These are phyloP conservation scores for Oryza glaberrima DNA, from an alignment of 176 grass and related monocot genomes.

Conservation along the genomic window DNA sequence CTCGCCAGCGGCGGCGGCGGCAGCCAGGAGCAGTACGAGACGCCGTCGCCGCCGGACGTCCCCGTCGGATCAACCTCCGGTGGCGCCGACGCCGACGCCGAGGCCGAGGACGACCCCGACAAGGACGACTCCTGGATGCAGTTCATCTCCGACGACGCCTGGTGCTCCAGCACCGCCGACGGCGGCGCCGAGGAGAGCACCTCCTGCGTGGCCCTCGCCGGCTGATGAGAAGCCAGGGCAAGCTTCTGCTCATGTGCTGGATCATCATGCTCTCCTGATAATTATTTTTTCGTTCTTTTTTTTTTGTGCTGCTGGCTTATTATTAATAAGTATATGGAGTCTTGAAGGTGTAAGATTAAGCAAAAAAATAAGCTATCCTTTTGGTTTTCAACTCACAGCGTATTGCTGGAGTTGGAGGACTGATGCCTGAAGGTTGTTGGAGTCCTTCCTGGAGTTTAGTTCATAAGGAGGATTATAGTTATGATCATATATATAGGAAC, in stretches of 20 bases:
- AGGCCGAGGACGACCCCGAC: conserved; percentile 54
- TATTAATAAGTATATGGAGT: conserved; percentile 43
- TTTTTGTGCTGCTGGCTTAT: conserved; percentile 39
- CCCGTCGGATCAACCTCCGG: conserved; percentile 62
- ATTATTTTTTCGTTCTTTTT: conserved; percentile 37
- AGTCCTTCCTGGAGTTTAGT: conserved; percentile 56
- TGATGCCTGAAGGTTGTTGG: conserved; percentile 46
- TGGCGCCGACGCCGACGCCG: conserved; percentile 36
- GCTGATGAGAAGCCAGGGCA: conserved; percentile 33
- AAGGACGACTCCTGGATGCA: conserved; percentile 94
- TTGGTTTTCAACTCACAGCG: conserved; percentile 42
- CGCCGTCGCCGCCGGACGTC: conserved; percentile 59
- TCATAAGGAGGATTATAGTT: conserved; percentile 49
- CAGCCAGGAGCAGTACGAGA: conserved; percentile 54
- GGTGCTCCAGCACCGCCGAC: conserved; percentile 60
- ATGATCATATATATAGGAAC: conserved; percentile 36
- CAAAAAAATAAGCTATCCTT: conserved; percentile 50
- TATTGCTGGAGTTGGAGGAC: conserved; percentile 54
- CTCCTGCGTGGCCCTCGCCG: conserved; percentile 43
- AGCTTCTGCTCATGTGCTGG: conserved; percentile 34
- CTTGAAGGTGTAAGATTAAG: conserved; percentile 38
- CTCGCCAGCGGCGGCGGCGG: conserved; percentile 11
- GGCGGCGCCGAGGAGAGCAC: conserved; percentile 59
- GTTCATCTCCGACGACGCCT: conserved; percentile 87
- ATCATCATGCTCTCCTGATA: conserved; percentile 26